Evolutionary conservation across 208 protist species (phyloP), one percentile per base, ranked within the genome.

Genomic region (Trypanosoma conorhini): DNA sequence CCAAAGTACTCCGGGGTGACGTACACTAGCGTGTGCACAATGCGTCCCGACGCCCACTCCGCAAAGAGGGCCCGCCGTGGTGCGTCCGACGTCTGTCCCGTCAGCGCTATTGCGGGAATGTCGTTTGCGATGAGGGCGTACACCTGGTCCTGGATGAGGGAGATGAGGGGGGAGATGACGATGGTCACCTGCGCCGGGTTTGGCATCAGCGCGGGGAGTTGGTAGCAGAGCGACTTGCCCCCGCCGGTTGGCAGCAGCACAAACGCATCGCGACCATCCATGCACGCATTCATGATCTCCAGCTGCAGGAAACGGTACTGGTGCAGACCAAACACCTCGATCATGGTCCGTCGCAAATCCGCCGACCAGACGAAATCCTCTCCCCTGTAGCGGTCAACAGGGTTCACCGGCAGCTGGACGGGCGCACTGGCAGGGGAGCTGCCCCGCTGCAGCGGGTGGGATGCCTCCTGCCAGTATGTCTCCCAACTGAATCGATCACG

Each of bases 111-210:
- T 31, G 92, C 80, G 0, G 86, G 87, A 31, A 96, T 88, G 72
- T 91, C 90, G 70, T 94, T 92, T 5, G 87, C 87, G 52, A 85
- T 83, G 52, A 95, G 77, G 22, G 83, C 79, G 66, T 88, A 85
- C 3, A 98, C 91, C 86, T 99, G 98, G 69, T 99, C 98, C 67
- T 99, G 89, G 51, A 99, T 99, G 50, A 99, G 90, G 4, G 98
- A 97, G 33, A 99, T 83, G 28, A 99, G 92, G 38, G 98, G 98
- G 12, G 96, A 98, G 26, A 99, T 80, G n/a, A 99, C 95, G 17
- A 96, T 85, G 17, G 89, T 93, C 5, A 96, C 84, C 71, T 90
- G 83, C 15, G 87, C 83, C n/a, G 87, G 86, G 60, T 92, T 87
- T 24, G 81, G 88, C 79, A 96, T 70, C 58, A 97, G 75, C 33